Conservation (phyloP, 2,329 filamentous ascomycete genomes). For the Leptodontidium sp. region DNA sequence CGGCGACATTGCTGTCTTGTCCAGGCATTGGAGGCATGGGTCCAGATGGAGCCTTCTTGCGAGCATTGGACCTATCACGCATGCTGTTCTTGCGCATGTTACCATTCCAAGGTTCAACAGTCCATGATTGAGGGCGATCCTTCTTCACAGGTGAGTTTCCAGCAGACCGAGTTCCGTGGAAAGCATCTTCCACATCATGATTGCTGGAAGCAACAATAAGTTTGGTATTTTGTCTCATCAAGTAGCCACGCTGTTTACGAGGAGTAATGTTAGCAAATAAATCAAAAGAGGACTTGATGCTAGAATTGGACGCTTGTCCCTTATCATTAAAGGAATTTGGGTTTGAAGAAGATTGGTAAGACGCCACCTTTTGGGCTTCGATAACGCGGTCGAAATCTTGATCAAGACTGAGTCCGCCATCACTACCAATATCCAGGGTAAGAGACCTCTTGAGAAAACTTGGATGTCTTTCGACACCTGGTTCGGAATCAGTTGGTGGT, state of each 20-base stretch:
- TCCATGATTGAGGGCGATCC: conserved; percentile 88
- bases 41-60: conserved; percentile 54
- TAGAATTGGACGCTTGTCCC: conserved; percentile 56
- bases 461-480: conserved; percentile 61
- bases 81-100: conserved; percentile 73
- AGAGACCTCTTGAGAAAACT: conserved; percentile 86
- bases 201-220: conserved; percentile 86
- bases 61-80: conserved; percentile 63
- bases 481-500: conserved; percentile 40
- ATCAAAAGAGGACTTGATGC: conserved; percentile 23
- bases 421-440: conserved; percentile 75
- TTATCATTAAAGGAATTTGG: conserved; percentile 35
- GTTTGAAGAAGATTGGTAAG: conserved; percentile 46
- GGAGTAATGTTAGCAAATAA: conserved; percentile 68
- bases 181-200: conserved; percentile 68
- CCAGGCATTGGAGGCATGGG: conserved; percentile 85
- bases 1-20: conserved; percentile 77
- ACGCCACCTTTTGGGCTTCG: conserved; percentile 93
- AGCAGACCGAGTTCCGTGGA: conserved; percentile 63
- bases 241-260: conserved; percentile 88
- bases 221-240: conserved; percentile 99
- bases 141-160: conserved; percentile 78
- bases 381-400: conserved; percentile 95
- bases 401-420: conserved; percentile 86
- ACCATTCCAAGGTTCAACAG: conserved; percentile 95